A percentile compares a stretch with the other conserved stretches of the same genome.
These are phyloP conservation scores for Astraeus odoratus DNA, from an alignment of 768 basidiomycete species.

Conservation along the genomic window DNA sequence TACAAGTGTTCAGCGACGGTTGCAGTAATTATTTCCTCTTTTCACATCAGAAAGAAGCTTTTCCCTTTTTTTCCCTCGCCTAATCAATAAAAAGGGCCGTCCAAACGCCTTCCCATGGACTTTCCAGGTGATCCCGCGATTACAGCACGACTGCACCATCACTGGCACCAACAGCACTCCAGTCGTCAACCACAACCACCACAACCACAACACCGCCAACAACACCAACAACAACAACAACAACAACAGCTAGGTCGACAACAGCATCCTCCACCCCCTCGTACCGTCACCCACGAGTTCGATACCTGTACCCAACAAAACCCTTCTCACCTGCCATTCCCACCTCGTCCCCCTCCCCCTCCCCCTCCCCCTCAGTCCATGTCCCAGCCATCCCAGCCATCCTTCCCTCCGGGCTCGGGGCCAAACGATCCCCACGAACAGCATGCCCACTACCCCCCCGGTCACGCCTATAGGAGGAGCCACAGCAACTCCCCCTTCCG, in stretches of 20 bases:
- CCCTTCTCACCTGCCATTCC: constrained; percentile 19
- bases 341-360: constrained; percentile 14
- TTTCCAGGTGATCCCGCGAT: constrained; percentile 23
- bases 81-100: constrained; percentile 31
- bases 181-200: constrained; percentile 31
- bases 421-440: constrained; percentile 29
- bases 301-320: too few species aligned
- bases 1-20: too few species aligned
- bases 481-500: constrained; percentile 27
- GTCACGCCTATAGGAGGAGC: constrained; percentile 27
- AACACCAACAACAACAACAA: too few species aligned
- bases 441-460: constrained; percentile 29
- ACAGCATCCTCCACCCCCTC: too few species aligned
- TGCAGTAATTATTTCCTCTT: neutral
- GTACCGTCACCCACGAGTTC: too few species aligned
- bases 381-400: constrained; percentile 34
- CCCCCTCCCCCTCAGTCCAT: constrained; percentile 22
- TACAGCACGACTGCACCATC: constrained; percentile 27
- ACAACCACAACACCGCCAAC: constrained; percentile 27
- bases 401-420: constrained; percentile 28
- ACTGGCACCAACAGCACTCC: constrained; percentile 26
- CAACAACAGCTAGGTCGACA: too few species aligned
- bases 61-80: constrained; percentile 25
- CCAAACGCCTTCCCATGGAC: constrained; percentile 23
- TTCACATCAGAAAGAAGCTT: constrained; percentile 30